Evolutionary conservation across 495 filamentous ascomycete species (phyloP), one percentile per base, ranked within the genome.

Genomic region (Pseudotulostoma volvatum): DNA sequence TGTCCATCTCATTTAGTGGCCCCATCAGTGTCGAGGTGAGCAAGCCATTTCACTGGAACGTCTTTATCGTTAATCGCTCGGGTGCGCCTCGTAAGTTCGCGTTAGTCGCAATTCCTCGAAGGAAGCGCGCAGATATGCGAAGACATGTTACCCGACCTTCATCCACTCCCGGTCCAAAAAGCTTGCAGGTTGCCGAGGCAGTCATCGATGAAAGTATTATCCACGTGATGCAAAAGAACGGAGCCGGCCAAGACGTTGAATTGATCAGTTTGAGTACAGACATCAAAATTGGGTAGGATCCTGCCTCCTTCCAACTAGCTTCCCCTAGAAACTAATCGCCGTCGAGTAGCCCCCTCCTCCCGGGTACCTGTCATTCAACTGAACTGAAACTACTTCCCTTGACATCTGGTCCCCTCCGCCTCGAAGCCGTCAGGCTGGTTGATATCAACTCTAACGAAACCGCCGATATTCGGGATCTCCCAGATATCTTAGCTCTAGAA

Each of bases 41-140:
- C 3, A 71, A 84, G 30, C 69, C 74, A 9, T 93, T 96, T 53
- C 58, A 63, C n/a, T 94, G 87, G 88, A 68, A 72, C 31, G 73
- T 93, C 14, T 85, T 93, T 51, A 75, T 96, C 15, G 80, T 93
- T 36, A 96, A 96, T 54, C 79, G 81, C 25, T 79, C 72, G 19
- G 53, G 61, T 33, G 53, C 64, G 17, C 59, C 77, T 19, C 76
- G 83, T 7, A 92, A 87, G 50, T 72, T 96, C 18, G 77, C 81
- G 4, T 67, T 96, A 15, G 56, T 81, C n/a, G 77, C 76, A 2
- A 71, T 93, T 18, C 82, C 84, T 0, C 81, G 77, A 43, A 70
- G 84, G n/a, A 76, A 79, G 38, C 68, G 75, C 25, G 68, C 73
- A 28, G 77, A 84, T 30, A 55, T 68, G 20, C 68, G 74, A n/a